Evolutionary conservation across 495 filamentous ascomycete species (phyloP).

Genomic region (Penicillium macrosclerotiorum): DNA sequence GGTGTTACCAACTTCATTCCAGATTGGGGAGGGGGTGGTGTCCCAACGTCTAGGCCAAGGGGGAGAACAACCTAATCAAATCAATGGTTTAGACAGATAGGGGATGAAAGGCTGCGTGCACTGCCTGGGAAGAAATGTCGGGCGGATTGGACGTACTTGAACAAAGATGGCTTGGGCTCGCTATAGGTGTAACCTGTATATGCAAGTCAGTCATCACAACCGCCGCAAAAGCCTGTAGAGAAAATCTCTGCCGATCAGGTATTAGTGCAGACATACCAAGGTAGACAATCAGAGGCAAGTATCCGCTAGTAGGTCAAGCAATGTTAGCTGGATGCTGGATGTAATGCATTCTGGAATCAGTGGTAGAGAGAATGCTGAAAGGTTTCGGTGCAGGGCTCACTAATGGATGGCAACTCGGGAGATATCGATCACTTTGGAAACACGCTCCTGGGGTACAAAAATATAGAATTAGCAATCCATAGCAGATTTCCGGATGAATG

Average conservation of each 20-base stretch:
- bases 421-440: constrained; percentile 90
- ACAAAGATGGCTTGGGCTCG: constrained; percentile 85
- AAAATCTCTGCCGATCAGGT: background rate
- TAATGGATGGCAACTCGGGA: constrained; percentile 97
- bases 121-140: too few relatives aligned
- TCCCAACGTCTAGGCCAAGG: constrained; percentile 50
- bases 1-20: too few relatives aligned
- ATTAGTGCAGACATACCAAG: constrained; percentile 64
- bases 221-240: background rate
- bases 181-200: constrained; percentile 84
- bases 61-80: constrained; percentile 63
- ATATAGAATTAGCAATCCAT: constrained; percentile 5
- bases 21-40: too few relatives aligned
- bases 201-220: constrained; percentile 3
- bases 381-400: constrained; percentile 43
- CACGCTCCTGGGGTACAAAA: constrained; percentile 71
- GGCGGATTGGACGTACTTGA: constrained; percentile 60
- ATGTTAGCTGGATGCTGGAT: constrained; percentile 29
- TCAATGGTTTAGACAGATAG: too few relatives aligned
- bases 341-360: background rate
- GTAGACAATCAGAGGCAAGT: constrained; percentile 94
- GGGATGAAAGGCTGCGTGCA: too few relatives aligned
- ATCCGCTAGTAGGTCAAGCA: constrained; percentile 63
- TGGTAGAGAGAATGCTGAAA: constrained; percentile 1
- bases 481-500: background rate